Conservation (phyloP, 805 yeast species). For the Aciculoconidium aculeatum region DNA sequence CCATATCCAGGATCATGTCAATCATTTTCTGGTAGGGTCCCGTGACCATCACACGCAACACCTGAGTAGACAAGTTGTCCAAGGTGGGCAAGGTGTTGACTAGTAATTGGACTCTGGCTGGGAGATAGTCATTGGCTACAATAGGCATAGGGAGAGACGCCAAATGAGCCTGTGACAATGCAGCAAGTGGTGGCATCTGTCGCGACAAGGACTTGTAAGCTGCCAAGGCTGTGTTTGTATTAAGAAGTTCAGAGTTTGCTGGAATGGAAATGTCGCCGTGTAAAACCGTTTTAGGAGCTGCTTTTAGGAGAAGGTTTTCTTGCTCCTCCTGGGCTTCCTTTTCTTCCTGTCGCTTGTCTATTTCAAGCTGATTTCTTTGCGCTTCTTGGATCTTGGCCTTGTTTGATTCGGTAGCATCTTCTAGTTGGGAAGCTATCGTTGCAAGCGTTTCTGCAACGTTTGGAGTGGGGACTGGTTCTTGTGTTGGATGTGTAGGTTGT, state of each 20-base stretch:
- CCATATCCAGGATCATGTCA: conserved; percentile 60
- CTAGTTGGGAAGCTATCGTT: conserved; percentile 28
- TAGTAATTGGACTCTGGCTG: conserved; percentile 58
- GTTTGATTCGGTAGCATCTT: conserved; percentile 23
- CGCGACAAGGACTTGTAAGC: conserved; percentile 38
- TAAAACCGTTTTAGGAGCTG: conserved; percentile 4
- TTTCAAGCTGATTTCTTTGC: conserved; percentile 4
- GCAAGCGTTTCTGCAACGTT: too few relatives aligned
- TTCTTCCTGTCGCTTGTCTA: conserved; percentile 2
- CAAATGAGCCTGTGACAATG: conserved; percentile 42
- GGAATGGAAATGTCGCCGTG: conserved; percentile 23
- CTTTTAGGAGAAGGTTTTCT: conserved; percentile 1
- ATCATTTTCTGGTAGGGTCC: conserved; percentile 74
- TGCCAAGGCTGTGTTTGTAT: conserved; percentile 34
- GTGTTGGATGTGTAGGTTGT: too few relatives aligned
- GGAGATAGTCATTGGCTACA: conserved; percentile 49
- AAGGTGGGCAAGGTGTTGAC: conserved; percentile 68
- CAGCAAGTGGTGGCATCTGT: conserved; percentile 31
- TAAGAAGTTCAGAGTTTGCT: conserved; percentile 36
- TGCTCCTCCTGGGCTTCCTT: conserved; percentile 3
- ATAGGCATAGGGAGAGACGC: conserved; percentile 57
- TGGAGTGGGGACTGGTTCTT: too few relatives aligned
- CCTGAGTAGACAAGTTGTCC: conserved; percentile 78
- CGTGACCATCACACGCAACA: conserved; percentile 63
- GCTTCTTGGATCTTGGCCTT: conserved; percentile 5